Conservation (phyloP, 2,329 filamentous ascomycete species). For the Ceratocystis ficicola region DNA sequence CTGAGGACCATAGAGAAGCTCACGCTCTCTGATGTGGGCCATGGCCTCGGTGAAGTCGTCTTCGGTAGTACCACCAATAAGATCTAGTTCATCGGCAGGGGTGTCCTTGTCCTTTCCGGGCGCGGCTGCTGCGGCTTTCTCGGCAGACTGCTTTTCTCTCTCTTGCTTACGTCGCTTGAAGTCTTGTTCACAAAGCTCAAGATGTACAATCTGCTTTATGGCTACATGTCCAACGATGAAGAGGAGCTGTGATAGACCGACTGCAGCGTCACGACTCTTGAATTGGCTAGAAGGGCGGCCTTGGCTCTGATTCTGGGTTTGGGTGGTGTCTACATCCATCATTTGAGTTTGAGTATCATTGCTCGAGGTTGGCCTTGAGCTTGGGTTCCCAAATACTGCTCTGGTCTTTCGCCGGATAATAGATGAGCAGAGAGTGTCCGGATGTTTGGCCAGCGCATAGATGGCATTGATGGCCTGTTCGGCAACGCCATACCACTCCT, state of each 20-base stretch:
- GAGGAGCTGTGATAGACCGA: conserved; percentile 75
- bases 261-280: conserved; percentile 47
- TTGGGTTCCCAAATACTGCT: conserved; percentile 52
- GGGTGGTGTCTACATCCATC: conserved; percentile 24
- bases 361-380: conserved; percentile 28
- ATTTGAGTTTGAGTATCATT: conserved; percentile 30
- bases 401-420: conserved; percentile 79
- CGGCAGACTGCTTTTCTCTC: conserved; percentile 54
- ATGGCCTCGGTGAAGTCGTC: conserved; percentile 85
- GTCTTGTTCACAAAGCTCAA: conserved; percentile 93
- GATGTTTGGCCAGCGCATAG: conserved; percentile 85
- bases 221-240: conserved; percentile 95
- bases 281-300: conserved; percentile 33
- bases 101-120: conserved; percentile 45
- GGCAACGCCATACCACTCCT: conserved; percentile 91
- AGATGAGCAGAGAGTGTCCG: conserved; percentile 83
- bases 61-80: conserved; percentile 92
- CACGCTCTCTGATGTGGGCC: conserved; percentile 68
- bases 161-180: conserved; percentile 94
- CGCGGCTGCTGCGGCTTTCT: conserved; percentile 33
- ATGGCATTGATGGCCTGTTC: conserved; percentile 95
- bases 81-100: conserved; percentile 79
- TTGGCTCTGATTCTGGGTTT: conserved; percentile 28
- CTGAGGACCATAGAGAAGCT: conserved; percentile 67
- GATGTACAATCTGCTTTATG: conserved; percentile 96